These are phyloP conservation scores for Ustulina deusta DNA, from an alignment of 2,329 filamentous ascomycete genomes.

Conservation along the genomic window DNA sequence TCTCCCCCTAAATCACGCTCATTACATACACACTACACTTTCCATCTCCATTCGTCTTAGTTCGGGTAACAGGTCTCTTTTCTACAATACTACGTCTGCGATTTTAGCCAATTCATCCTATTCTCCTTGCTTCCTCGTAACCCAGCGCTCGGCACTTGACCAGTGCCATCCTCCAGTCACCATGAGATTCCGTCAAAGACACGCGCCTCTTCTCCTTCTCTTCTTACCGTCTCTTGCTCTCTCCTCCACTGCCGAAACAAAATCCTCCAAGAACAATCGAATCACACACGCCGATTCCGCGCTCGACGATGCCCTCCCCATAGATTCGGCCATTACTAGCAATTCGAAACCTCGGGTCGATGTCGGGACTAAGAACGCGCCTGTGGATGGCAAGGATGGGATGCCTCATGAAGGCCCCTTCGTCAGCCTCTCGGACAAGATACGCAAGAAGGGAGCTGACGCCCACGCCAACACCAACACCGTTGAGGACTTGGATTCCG, in stretches of 20 bases:
- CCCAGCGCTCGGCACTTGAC: constrained; percentile 4
- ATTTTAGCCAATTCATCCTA: constrained; percentile 27
- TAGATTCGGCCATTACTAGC: constrained; percentile 52
- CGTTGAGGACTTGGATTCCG: constrained; percentile 46
- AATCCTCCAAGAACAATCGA: constrained; percentile 37
- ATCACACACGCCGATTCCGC: constrained; percentile 28
- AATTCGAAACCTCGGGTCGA: constrained; percentile 54
- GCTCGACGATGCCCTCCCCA: constrained; percentile 36
- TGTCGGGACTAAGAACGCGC: constrained; percentile 77
- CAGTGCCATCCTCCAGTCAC: constrained; percentile 29
- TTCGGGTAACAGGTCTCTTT: neutral
- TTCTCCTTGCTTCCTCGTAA: constrained; percentile 8
- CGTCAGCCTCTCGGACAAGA: constrained; percentile 67
- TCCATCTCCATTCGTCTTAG: constrained; percentile 10
- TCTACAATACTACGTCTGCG: neutral
- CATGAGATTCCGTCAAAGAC: constrained; percentile 49
- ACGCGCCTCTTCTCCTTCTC: constrained; percentile 47
- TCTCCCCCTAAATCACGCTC: constrained; percentile 23
- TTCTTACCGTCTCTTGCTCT: constrained; percentile 48
- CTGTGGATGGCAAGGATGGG: constrained; percentile 92
- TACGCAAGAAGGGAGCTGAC: constrained; percentile 52
- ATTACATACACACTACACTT: constrained; percentile 23
- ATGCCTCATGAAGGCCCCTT: constrained; percentile 91
- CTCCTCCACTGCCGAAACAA: constrained; percentile 41
- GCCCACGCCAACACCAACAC: constrained; percentile 48